Conservation (phyloP, 2,329 filamentous ascomycete species). For the Neopestalotiopsis clavispora region DNA sequence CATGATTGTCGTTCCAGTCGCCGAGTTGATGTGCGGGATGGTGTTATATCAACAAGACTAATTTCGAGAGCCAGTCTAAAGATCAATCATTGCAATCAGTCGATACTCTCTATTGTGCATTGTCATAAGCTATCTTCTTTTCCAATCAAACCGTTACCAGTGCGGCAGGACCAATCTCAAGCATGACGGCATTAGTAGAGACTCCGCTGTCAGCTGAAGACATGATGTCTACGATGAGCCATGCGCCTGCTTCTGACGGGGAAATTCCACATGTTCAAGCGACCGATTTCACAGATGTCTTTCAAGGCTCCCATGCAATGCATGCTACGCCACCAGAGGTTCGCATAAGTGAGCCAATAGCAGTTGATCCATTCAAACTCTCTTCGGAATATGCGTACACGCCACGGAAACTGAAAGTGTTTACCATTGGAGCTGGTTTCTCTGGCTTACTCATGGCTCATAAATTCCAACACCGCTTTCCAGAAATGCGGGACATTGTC, state of each 20-base stretch:
- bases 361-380: slow-evolving; percentile 33
- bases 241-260: not conserved
- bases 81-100: not conserved
- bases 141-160: not conserved
- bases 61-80: not conserved
- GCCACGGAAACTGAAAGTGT: slow-evolving; percentile 35
- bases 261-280: slow-evolving; percentile 1
- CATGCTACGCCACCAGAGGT: not conserved
- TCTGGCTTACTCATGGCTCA: slow-evolving; percentile 40
- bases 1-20: not conserved
- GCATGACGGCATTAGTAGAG: not conserved
- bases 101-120: not conserved
- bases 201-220: not conserved
- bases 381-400: slow-evolving; percentile 33
- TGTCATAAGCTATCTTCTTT: not conserved
- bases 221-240: not conserved
- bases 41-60: not conserved
- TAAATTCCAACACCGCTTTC: slow-evolving; percentile 40
- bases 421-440: slow-evolving; percentile 40
- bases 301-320: not conserved
- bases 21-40: not conserved
- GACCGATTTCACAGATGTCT: not conserved
- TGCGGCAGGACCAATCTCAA: not conserved
- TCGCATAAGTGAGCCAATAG: not conserved
- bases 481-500: slow-evolving; percentile 31